Conservation (phyloP, 2,329 filamentous ascomycete species). For the Ustilaginoidea virens region DNA sequence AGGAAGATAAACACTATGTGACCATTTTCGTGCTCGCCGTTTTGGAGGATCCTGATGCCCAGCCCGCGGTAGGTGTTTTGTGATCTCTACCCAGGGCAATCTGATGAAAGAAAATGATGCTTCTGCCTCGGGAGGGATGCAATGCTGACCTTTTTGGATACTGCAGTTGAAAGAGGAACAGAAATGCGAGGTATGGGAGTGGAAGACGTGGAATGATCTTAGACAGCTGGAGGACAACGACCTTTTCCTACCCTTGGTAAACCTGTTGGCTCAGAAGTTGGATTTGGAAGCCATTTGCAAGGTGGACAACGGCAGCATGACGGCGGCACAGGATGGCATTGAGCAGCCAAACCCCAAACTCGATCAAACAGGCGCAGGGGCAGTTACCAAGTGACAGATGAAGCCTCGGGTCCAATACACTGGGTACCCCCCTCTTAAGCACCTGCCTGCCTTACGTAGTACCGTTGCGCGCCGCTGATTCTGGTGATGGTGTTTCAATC, state of each 20-base stretch:
- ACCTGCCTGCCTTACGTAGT: no score
- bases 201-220: background rate
- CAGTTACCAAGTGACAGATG: no score
- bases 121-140: slow-evolving; percentile 22
- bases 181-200: slow-evolving; percentile 11
- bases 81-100: background rate
- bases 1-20: slow-evolving; percentile 54
- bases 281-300: background rate
- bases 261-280: background rate
- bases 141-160: slow-evolving; percentile 26
- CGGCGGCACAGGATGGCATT: no score
- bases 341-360: no score
- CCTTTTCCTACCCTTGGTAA: background rate
- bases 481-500: no score
- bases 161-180: slow-evolving; percentile 26
- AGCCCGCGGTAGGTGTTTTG: slow-evolving; percentile 32
- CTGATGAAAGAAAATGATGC: no score
- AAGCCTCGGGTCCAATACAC: no score
- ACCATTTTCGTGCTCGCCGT: slow-evolving; percentile 51
- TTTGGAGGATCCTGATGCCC: slow-evolving; percentile 27
- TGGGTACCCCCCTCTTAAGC: no score
- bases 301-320: background rate
- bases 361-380: no score
- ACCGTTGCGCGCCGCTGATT: no score
- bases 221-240: background rate